These are phyloP conservation scores for Lachancea lanzarotensis DNA, from an alignment of 805 yeast genomes.

Conservation along the genomic window DNA sequence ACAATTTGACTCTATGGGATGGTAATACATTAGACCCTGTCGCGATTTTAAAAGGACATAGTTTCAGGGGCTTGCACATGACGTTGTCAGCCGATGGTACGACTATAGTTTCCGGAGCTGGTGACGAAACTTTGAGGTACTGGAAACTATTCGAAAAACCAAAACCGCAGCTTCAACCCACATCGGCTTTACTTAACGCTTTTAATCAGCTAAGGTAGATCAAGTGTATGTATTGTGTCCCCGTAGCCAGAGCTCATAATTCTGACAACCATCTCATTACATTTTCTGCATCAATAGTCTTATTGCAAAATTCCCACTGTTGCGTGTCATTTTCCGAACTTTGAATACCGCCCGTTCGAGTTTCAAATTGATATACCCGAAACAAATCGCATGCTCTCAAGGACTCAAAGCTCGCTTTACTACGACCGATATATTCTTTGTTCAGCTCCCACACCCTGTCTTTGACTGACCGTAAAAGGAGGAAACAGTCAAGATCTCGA, in stretches of 20 bases:
- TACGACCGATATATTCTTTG: neutral
- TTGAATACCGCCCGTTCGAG: conserved; percentile 11
- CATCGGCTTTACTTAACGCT: conserved; percentile 64
- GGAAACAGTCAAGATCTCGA: conserved; percentile 22
- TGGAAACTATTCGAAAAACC: conserved; percentile 92
- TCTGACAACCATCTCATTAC: conserved; percentile 23
- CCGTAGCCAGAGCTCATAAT: conserved; percentile 3
- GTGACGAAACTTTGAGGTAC: conserved; percentile 91
- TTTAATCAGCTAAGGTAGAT: conserved; percentile 60
- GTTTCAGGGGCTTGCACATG: conserved; percentile 82
- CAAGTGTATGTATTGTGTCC: neutral
- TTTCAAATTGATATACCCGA: conserved; percentile 10
- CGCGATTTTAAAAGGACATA: conserved; percentile 90
- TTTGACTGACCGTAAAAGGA: conserved; percentile 21
- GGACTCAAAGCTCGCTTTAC: conserved; percentile 2
- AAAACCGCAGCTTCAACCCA: conserved; percentile 49
- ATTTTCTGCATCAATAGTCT: conserved; percentile 15
- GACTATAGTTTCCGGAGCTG: conserved; percentile 96
- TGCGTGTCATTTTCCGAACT: conserved; percentile 18
- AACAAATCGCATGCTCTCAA: conserved; percentile 12
- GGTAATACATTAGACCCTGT: conserved; percentile 87
- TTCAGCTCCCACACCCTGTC: conserved; percentile 22
- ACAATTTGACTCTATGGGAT: conserved; percentile 91
- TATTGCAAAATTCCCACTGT: conserved; percentile 15
- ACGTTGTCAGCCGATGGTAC: conserved; percentile 94